A percentile compares a stretch with the other conserved stretches of the same genome.
Evolutionary conservation across 768 basidiomycete species (phyloP).

Genomic region (Fomitopsis serialis): DNA sequence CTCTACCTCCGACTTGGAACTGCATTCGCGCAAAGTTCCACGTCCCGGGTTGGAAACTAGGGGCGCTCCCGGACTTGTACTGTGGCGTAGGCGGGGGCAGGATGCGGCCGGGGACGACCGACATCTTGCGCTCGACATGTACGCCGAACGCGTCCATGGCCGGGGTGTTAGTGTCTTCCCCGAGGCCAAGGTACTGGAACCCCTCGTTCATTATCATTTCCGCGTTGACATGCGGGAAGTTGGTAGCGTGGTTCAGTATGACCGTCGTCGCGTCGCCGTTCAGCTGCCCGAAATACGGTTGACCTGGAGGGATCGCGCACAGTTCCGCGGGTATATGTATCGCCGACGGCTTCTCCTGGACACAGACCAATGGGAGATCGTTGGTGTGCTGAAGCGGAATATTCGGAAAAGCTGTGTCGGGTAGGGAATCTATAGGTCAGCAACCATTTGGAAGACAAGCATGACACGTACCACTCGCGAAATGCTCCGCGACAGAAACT

Average conservation of each 20-base stretch:
- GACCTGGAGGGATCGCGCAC: slow-evolving; percentile 56
- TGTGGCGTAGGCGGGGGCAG: slow-evolving; percentile 52
- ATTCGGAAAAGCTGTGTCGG: slow-evolving; percentile 50
- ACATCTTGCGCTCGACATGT: slow-evolving; percentile 49
- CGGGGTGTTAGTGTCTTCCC: slow-evolving; percentile 26
- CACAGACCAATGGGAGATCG: slow-evolving; percentile 30
- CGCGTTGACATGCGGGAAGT: slow-evolving; percentile 53
- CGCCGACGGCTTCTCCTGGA: slow-evolving; percentile 22
- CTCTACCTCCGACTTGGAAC: slow-evolving; percentile 50
- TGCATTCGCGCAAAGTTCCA: slow-evolving; percentile 13
- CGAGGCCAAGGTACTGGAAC: slow-evolving; percentile 47
- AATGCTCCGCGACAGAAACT: slow-evolving; percentile 59
- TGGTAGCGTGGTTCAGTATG: slow-evolving; percentile 68
- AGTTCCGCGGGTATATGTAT: slow-evolving; percentile 59
- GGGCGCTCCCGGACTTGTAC: slow-evolving; percentile 40
- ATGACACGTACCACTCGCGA: slow-evolving; percentile 45
- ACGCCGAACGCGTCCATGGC: slow-evolving; percentile 54
- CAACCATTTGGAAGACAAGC: not conserved
- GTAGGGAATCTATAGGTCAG: not conserved
- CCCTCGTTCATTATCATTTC: slow-evolving; percentile 50
- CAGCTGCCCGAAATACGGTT: slow-evolving; percentile 54
- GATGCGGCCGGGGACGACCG: slow-evolving; percentile 57
- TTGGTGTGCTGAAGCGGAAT: slow-evolving; percentile 29
- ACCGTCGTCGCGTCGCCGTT: slow-evolving; percentile 48
- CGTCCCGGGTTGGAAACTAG: not conserved